Percentiles rank a stretch among this genome's conserved stretches.
These are phyloP conservation scores for Veloboletus limbatus DNA, from an alignment of 1,284 basidiomycete species.

Conservation along the genomic window DNA sequence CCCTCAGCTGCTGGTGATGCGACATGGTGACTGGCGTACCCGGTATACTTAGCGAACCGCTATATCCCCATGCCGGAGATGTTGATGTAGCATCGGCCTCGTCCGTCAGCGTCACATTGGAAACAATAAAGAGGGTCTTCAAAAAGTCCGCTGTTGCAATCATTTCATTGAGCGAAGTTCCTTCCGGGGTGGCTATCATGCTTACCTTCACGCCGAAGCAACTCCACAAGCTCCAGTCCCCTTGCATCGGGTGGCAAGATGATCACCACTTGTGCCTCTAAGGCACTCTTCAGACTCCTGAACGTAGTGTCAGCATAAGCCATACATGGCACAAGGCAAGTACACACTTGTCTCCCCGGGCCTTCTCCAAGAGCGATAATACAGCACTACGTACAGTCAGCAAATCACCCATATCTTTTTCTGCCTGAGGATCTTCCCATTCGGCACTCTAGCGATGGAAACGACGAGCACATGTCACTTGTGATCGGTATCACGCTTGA, in stretches of 20 bases:
- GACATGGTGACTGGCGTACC: constrained; percentile 35
- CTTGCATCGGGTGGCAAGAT: constrained; percentile 38
- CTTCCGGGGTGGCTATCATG: background rate
- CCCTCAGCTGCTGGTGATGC: background rate
- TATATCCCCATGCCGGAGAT: constrained; percentile 49
- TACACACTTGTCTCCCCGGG: constrained; percentile 64
- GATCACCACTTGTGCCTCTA: constrained; percentile 68
- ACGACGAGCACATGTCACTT: constrained; percentile 7
- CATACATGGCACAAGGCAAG: background rate
- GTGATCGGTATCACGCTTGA: background rate
- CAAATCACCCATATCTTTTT: constrained; percentile 58
- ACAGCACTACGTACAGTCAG: constrained; percentile 56
- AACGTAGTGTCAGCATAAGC: constrained; percentile 2
- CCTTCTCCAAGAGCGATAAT: constrained; percentile 63
- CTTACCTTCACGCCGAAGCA: constrained; percentile 53
- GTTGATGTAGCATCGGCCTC: constrained; percentile 38
- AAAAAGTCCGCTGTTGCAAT: constrained; percentile 51
- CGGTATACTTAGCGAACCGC: constrained; percentile 39
- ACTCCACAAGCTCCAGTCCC: constrained; percentile 24
- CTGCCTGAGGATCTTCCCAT: constrained; percentile 54
- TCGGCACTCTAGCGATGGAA: constrained; percentile 39
- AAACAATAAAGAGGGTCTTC: constrained; percentile 77
- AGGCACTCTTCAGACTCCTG: constrained; percentile 67
- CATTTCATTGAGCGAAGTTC: constrained; percentile 1
- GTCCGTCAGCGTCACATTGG: constrained; percentile 53